A percentile compares a stretch with the other conserved stretches of the same genome.
Conservation (phyloP, 768 basidiomycete species). For the Dendrothele bispora region DNA sequence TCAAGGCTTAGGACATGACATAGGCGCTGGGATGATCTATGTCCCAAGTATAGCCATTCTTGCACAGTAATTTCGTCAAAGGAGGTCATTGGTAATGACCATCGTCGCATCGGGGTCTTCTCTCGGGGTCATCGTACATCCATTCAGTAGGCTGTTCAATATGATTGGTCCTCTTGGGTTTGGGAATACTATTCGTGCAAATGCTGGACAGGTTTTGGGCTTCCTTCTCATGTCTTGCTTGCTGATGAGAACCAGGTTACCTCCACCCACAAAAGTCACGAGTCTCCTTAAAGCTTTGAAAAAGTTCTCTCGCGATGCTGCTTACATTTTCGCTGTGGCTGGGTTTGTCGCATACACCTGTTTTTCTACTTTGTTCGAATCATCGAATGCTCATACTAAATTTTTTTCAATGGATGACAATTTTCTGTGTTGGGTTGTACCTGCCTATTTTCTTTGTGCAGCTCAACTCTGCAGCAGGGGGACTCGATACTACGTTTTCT, state of each 20-base stretch:
- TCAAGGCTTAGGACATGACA: conserved; percentile 56
- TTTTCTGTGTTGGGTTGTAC: conserved; percentile 22
- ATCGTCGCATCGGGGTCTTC: conserved; percentile 42
- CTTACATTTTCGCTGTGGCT: conserved; percentile 18
- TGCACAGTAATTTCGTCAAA: conserved; percentile 51
- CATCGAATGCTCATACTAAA: background rate
- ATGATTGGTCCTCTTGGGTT: conserved; percentile 38
- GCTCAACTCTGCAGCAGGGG: conserved; percentile 29
- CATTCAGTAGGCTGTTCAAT: conserved; percentile 50
- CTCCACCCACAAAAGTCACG: conserved; percentile 24
- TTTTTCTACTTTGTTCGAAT: background rate
- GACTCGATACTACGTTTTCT: conserved; percentile 26
- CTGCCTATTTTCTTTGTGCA: conserved; percentile 39
- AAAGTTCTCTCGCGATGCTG: conserved; percentile 17
- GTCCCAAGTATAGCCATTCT: conserved; percentile 52
- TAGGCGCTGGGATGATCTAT: conserved; percentile 57
- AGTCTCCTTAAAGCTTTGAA: conserved; percentile 7
- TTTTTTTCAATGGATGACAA: conserved; percentile 9
- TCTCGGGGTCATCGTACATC: conserved; percentile 51
- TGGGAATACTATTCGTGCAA: conserved; percentile 39
- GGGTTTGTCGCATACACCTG: conserved; percentile 13
- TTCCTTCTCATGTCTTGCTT: conserved; percentile 39
- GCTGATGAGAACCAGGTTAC: conserved; percentile 38
- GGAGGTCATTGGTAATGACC: conserved; percentile 57
- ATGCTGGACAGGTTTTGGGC: conserved; percentile 37